Percentiles rank a stretch among this genome's conserved stretches.
These are phyloP conservation scores for Cyclotella cryptica DNA, from an alignment of 108 stramenopile genomes.

Conservation along the genomic window DNA sequence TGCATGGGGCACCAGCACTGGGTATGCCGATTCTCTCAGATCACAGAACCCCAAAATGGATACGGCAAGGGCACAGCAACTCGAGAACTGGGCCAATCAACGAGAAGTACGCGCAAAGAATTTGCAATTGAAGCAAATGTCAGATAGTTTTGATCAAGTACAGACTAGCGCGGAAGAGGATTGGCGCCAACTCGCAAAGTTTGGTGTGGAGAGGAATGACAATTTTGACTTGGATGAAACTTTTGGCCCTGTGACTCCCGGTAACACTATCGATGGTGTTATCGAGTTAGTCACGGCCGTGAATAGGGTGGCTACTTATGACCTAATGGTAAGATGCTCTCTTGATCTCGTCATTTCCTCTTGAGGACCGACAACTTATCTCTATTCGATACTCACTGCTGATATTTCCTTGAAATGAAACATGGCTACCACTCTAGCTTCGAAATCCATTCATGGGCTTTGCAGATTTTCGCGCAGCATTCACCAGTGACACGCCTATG, in stretches of 20 bases:
- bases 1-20: constrained; percentile 81
- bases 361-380: constrained; percentile 14
- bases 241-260: constrained; percentile 75
- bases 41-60: constrained; percentile 62
- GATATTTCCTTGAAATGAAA: neutral
- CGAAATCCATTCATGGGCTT: constrained; percentile 90
- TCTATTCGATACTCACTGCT: neutral
- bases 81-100: constrained; percentile 92
- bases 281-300: constrained; percentile 64
- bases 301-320: constrained; percentile 57
- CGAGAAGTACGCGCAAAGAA: constrained; percentile 75
- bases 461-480: constrained; percentile 89
- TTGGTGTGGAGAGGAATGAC: constrained; percentile 84
- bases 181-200: constrained; percentile 80
- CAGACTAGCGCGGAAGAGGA: constrained; percentile 60
- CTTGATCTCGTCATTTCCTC: neutral
- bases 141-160: constrained; percentile 66
- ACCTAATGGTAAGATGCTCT: constrained; percentile 48
- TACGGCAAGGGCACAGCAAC: constrained; percentile 76
- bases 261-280: constrained; percentile 61
- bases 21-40: constrained; percentile 78
- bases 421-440: constrained; percentile 14
- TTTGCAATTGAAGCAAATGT: constrained; percentile 59
- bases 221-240: constrained; percentile 80
- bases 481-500: constrained; percentile 64